phyloP scores from a whole-genome alignment of 306 rosid genomes.

The Casuarina equisetifolia region DNA sequence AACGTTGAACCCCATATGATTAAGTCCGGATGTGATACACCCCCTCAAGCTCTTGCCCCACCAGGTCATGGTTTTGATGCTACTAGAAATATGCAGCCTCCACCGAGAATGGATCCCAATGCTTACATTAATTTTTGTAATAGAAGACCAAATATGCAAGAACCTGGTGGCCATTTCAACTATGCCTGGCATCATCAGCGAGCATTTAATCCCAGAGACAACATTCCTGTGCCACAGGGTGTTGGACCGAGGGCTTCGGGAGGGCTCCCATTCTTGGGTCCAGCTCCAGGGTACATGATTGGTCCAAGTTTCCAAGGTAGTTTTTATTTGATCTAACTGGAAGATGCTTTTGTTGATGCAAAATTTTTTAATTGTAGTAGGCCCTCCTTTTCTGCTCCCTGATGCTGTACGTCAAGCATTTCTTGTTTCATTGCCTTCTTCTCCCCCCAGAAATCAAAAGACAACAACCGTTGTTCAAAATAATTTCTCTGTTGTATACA shows the following conservation, averaged over 20 bases:
- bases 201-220: conserved; percentile 59
- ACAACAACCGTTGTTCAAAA: background rate
- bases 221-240: conserved; percentile 65
- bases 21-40: conserved; percentile 59
- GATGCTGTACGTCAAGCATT: background rate
- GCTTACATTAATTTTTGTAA: conserved; percentile 49
- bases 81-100: conserved; percentile 48
- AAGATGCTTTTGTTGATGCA: background rate
- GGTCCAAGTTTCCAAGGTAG: conserved; percentile 83
- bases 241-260: conserved; percentile 72
- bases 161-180: conserved; percentile 61
- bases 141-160: conserved; percentile 69
- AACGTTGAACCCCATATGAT: conserved; percentile 53
- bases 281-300: conserved; percentile 73
- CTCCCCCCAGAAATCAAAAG: no score
- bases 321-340: conserved; percentile 4
- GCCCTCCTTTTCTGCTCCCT: background rate
- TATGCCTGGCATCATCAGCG: conserved; percentile 77
- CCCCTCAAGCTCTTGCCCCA: conserved; percentile 56
- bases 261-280: conserved; percentile 64
- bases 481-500: conserved; percentile 31
- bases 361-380: background rate
- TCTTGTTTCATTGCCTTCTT: no score
- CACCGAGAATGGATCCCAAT: conserved; percentile 59
- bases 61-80: conserved; percentile 48